A percentile compares a stretch with the other conserved stretches of the same genome.
Evolutionary conservation across 495 filamentous ascomycete species (phyloP).

Genomic region (Lophiotrema nucula): DNA sequence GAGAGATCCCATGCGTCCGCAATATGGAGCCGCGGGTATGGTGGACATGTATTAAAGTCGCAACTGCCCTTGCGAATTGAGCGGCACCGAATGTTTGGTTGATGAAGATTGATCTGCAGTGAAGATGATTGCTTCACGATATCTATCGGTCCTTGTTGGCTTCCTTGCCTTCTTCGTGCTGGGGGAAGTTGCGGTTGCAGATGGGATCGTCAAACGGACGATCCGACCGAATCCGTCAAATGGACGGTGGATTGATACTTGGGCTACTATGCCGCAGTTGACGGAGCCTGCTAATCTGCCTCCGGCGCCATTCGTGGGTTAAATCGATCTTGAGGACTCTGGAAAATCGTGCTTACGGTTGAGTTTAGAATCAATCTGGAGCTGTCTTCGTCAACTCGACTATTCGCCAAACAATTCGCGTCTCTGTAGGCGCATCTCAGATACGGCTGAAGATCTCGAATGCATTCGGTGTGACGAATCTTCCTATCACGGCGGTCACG

Average conservation of each 20-base stretch:
- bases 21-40: too few relatives aligned
- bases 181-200: too few relatives aligned
- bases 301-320: constrained; percentile 57
- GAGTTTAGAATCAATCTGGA: constrained; percentile 38
- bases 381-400: constrained; percentile 55
- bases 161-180: too few relatives aligned
- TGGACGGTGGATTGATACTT: constrained; percentile 63
- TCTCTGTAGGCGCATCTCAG: constrained; percentile 54
- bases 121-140: neutral
- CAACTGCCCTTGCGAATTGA: too few relatives aligned
- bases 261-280: constrained; percentile 66
- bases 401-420: constrained; percentile 64
- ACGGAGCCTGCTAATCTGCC: constrained; percentile 63
- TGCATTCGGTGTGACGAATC: constrained; percentile 60
- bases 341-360: too few relatives aligned
- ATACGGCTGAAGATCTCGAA: constrained; percentile 68
- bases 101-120: too few relatives aligned
- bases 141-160: neutral
- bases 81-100: too few relatives aligned
- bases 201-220: neutral
- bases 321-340: too few relatives aligned
- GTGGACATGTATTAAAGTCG: too few relatives aligned
- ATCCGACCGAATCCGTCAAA: constrained; percentile 12
- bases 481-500: constrained; percentile 60
- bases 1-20: constrained; percentile 12